A percentile compares a stretch with the other conserved stretches of the same genome.
Conservation (phyloP, 2,329 filamentous ascomycete species). For the Ophiostoma himal-ulmi region DNA sequence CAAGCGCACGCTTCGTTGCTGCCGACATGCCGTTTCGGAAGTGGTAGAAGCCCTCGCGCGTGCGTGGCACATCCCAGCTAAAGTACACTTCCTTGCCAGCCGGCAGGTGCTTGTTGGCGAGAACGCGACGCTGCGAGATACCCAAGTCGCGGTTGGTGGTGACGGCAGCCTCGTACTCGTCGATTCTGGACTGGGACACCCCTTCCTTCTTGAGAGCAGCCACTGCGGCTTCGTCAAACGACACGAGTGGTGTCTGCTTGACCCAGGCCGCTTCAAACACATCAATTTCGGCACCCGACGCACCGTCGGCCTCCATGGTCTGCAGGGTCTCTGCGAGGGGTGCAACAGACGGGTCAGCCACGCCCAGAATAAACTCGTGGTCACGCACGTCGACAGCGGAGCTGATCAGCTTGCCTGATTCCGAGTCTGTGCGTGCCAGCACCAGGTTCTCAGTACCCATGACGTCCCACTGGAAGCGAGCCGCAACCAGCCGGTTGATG, state of each 20-base stretch:
- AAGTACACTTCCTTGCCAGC: slow-evolving; percentile 59
- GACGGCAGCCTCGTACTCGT: slow-evolving; percentile 60
- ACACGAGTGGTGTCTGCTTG: slow-evolving; percentile 74
- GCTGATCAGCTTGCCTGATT: slow-evolving; percentile 84
- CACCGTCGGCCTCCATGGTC: slow-evolving; percentile 77
- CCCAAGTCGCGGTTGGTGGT: slow-evolving; percentile 65
- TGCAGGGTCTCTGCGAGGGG: slow-evolving; percentile 69
- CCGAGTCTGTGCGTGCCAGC: slow-evolving; percentile 91
- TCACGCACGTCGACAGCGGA: slow-evolving; percentile 90
- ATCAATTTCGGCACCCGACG: slow-evolving; percentile 74
- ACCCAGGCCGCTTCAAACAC: slow-evolving; percentile 83
- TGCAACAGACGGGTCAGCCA: slow-evolving; percentile 39
- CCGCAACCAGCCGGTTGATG: slow-evolving; percentile 87
- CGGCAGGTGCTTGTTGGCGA: slow-evolving; percentile 64
- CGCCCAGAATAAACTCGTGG: slow-evolving; percentile 79
- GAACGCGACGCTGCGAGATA: slow-evolving; percentile 66
- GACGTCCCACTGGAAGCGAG: slow-evolving; percentile 95
- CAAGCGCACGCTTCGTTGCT: slow-evolving; percentile 87
- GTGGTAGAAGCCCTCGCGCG: slow-evolving; percentile 90
- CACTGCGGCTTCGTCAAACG: slow-evolving; percentile 85
- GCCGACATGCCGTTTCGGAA: slow-evolving; percentile 77
- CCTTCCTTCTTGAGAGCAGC: slow-evolving; percentile 65
- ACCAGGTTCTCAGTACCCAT: slow-evolving; percentile 95
- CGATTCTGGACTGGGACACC: slow-evolving; percentile 56
- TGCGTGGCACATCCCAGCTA: slow-evolving; percentile 86